Percentiles rank a stretch among this genome's conserved stretches.
Conservation (phyloP, 306 rosid genomes). For the Inga laurina region DNA sequence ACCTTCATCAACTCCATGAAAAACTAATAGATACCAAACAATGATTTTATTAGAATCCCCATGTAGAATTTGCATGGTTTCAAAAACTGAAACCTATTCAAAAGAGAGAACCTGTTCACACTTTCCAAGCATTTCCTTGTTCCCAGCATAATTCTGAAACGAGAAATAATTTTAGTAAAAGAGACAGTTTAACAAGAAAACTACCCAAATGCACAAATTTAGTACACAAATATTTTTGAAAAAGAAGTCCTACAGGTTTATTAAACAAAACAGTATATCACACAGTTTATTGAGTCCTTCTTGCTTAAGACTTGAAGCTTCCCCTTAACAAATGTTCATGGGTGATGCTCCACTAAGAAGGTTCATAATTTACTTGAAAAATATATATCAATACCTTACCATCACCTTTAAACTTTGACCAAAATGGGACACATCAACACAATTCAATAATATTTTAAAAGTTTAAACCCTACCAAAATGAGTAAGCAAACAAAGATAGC, state of each 20-base stretch:
- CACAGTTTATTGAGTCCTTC: background rate
- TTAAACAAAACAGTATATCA: conserved; percentile 27
- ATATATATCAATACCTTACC: background rate
- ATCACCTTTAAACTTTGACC: background rate
- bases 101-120: conserved; percentile 86
- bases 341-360: conserved; percentile 8
- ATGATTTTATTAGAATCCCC: conserved; percentile 35
- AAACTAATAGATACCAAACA: conserved; percentile 54
- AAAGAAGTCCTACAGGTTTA: background rate
- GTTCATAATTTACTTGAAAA: conserved; percentile 8
- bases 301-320: conserved; percentile 13
- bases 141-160: conserved; percentile 78
- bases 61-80: conserved; percentile 5
- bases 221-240: background rate
- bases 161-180: conserved; percentile 32
- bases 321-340: background rate
- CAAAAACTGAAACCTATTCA: conserved; percentile 25
- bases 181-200: background rate
- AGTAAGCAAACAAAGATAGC: background rate
- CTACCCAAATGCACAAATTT: background rate
- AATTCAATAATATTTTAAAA: conserved; percentile 16
- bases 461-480: conserved; percentile 8
- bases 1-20: conserved; percentile 96
- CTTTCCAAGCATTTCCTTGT: conserved; percentile 90
- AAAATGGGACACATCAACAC: conserved; percentile 5